Evolutionary conservation across 192 early-diverging fungal genomes (phyloP).

Genomic region (Mortierella claussenii): DNA sequence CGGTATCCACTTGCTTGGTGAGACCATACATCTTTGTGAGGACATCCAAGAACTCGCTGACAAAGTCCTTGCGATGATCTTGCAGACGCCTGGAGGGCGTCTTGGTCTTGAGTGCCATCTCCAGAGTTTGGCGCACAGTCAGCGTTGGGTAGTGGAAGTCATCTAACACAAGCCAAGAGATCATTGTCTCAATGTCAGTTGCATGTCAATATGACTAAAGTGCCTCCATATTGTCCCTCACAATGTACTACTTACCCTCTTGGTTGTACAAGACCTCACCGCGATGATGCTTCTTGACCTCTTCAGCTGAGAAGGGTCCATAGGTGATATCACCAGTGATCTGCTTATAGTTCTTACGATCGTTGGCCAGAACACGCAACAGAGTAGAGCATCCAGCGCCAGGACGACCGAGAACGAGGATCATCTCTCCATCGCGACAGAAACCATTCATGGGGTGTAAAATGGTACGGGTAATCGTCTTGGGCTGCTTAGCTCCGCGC

Average conservation of each 20-base stretch:
- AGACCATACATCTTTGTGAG: slow-evolving; percentile 70
- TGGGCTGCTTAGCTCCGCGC: slow-evolving; percentile 1
- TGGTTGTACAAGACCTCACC: slow-evolving; percentile 83
- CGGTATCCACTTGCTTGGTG: slow-evolving; percentile 73
- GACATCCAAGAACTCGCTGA: slow-evolving; percentile 62
- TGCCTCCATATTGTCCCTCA: not conserved
- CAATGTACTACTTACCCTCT: slow-evolving; percentile 59
- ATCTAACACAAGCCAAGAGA: too few species aligned
- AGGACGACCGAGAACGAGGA: slow-evolving; percentile 75
- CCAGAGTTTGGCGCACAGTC: slow-evolving; percentile 81
- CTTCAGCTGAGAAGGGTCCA: slow-evolving; percentile 70
- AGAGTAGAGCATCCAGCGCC: slow-evolving; percentile 76
- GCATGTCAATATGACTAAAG: not conserved
- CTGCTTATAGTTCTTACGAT: slow-evolving; percentile 60
- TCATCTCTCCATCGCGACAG: slow-evolving; percentile 78
- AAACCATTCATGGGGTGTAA: slow-evolving; percentile 71
- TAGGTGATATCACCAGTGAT: slow-evolving; percentile 70
- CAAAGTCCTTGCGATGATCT: slow-evolving; percentile 57
- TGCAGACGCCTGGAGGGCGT: slow-evolving; percentile 67
- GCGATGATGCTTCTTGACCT: slow-evolving; percentile 70
- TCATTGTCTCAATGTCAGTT: too few species aligned
- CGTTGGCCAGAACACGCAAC: slow-evolving; percentile 70
- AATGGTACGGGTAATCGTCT: slow-evolving; percentile 56
- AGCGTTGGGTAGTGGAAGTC: slow-evolving; percentile 84
- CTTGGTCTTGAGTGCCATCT: slow-evolving; percentile 81